Conservation (phyloP, 345 rosid species). For the Firmiana major region DNA sequence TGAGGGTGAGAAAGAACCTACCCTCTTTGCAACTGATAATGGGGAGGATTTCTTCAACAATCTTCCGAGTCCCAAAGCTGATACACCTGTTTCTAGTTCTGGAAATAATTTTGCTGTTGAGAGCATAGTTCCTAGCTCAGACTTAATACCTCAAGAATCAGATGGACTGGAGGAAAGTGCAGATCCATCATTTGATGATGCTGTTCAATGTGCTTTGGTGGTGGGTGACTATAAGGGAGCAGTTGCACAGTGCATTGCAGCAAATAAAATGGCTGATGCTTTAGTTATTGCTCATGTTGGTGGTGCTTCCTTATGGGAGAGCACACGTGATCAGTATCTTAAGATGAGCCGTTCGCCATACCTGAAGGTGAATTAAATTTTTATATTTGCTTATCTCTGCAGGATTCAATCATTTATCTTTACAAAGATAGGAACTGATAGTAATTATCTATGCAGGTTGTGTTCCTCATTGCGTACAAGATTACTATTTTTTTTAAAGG, state of each 20-base stretch:
- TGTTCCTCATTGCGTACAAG: background rate
- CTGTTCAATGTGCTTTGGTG: slow-evolving; percentile 85
- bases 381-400: background rate
- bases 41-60: slow-evolving; percentile 97
- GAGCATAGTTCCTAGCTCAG: slow-evolving; percentile 30
- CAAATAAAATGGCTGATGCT: slow-evolving; percentile 92
- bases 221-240: slow-evolving; percentile 96
- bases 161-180: slow-evolving; percentile 57
- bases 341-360: slow-evolving; percentile 73
- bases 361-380: slow-evolving; percentile 52
- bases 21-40: slow-evolving; percentile 62
- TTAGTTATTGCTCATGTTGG: slow-evolving; percentile 96
- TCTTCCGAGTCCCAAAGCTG: slow-evolving; percentile 88
- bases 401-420: background rate
- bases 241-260: slow-evolving; percentile 78
- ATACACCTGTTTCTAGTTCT: slow-evolving; percentile 56
- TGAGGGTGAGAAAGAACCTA: slow-evolving; percentile 38
- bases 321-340: slow-evolving; percentile 79
- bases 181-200: slow-evolving; percentile 78
- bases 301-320: slow-evolving; percentile 87
- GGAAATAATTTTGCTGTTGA: slow-evolving; percentile 39
- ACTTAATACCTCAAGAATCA: slow-evolving; percentile 40
- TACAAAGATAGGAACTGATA: background rate
- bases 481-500: background rate
- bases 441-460: background rate